Conservation (phyloP, 768 basidiomycete species). For the Fomitopsis pulvina region DNA sequence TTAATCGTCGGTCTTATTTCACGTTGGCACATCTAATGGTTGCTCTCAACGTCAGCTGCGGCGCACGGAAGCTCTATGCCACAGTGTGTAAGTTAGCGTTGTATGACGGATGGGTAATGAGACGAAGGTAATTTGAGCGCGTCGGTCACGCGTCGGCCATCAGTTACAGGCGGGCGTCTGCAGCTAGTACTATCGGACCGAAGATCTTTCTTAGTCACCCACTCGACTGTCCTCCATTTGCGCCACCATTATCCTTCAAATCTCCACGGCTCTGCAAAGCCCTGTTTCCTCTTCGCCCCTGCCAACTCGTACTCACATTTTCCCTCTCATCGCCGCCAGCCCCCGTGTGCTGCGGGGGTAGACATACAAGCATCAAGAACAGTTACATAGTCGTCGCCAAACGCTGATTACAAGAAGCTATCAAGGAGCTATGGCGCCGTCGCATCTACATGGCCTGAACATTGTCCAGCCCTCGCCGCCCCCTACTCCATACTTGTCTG, state of each 20-base stretch:
- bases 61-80: no score
- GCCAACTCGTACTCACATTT: neutral
- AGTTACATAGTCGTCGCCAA: neutral
- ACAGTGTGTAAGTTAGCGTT: no score
- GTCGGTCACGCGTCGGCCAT: no score
- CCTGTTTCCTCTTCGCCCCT: neutral
- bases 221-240: neutral
- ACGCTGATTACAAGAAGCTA: constrained; percentile 14
- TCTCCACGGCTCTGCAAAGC: neutral
- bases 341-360: neutral
- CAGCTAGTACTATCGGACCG: neutral
- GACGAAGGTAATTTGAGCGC: no score
- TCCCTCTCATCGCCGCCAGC: neutral
- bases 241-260: neutral
- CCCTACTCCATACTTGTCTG: constrained; percentile 27
- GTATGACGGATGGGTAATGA: no score
- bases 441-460: constrained; percentile 74
- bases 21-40: no score
- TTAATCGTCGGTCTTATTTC: no score
- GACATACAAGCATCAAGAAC: neutral
- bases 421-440: constrained; percentile 42
- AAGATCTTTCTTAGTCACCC: neutral
- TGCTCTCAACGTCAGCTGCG: no score
- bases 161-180: neutral
- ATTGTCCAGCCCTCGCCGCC: constrained; percentile 54